Base-by-base conservation (phyloP, 2,329 filamentous ascomycete genomes). In the Fusarium sp. region DNA sequence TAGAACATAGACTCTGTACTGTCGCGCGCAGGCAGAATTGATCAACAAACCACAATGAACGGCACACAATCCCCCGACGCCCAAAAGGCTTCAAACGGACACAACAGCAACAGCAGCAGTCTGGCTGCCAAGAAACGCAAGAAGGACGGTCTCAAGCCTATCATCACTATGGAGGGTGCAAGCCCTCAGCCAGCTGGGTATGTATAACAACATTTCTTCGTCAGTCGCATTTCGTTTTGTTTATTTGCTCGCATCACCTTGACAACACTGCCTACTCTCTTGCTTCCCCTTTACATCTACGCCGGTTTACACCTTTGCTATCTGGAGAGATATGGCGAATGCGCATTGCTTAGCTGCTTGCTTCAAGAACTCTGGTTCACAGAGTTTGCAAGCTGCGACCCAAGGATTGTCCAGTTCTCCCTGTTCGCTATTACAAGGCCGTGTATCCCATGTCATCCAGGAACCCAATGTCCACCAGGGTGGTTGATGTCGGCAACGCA, bases 111-210 rank as follows among this genome's bases (percentile, higher is more conserved):
- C 46, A 70, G 50, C 51, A 70, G 64, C 49, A 73, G 67, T 47
- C 61, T 71, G n/a, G 57, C 64, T 24, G 71, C 72, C 22, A 91
- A 91, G 83, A 92, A 92, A 83, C 84, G 88, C 73, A 88, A 89
- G 81, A 92, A 92, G 83, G 87, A 89, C 38, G 84, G 83, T 50
- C 79, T 91, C 67, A 91, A 91, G 78, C 90, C 90, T 70, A 91
- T 92, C 73, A 89, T 92, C 76, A 92, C 89, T 36, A 90, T 84
- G 58, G 88, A 91, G 71, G 81, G 78, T 79, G 76, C 76, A 43
- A 53, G 47, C 10, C 60, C 63, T 43, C 65, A 70, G 32, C 31
- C 56, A n/a, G 38, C 67, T 45, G 78, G 73, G 77, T 80, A 75
- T 55, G 77, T 80, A 70, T 49, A 41, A 39, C 26, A 39, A 7